phyloP scores from a whole-genome alignment of 2,329 filamentous ascomycete species.

The Fusarium anguioides region DNA sequence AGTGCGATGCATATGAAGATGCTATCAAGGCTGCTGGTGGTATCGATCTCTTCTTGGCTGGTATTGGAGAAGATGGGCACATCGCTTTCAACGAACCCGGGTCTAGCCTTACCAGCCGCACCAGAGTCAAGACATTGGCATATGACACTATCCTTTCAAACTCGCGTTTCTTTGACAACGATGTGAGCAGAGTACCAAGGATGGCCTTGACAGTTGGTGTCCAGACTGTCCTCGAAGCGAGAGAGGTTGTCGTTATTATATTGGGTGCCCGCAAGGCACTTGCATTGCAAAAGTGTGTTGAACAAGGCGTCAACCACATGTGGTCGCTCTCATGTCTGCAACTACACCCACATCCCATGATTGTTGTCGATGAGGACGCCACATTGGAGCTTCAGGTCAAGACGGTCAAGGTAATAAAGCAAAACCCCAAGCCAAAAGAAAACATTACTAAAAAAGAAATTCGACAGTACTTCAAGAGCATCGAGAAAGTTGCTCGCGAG shows the following conservation, averaged over 20 bases:
- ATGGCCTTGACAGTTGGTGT: conserved; percentile 89
- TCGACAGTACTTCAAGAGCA: conserved; percentile 74
- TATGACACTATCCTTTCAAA: conserved; percentile 90
- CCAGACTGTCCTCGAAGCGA: conserved; percentile 82
- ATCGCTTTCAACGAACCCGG: conserved; percentile 93
- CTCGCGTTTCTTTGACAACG: conserved; percentile 83
- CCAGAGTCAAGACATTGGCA: conserved; percentile 85
- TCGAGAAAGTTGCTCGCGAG: conserved; percentile 70
- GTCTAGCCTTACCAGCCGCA: conserved; percentile 79
- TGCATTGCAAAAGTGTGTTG: conserved; percentile 82
- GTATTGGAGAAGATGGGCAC: conserved; percentile 87
- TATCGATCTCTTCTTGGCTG: conserved; percentile 87
- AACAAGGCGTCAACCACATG: conserved; percentile 88
- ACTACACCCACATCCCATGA: conserved; percentile 82
- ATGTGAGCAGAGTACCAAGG: conserved; percentile 78
- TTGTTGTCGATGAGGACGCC: conserved; percentile 85
- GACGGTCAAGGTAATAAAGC: conserved; percentile 72
- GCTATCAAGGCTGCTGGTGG: conserved; percentile 79
- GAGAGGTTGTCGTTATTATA: conserved; percentile 86
- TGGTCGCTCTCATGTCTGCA: conserved; percentile 88
- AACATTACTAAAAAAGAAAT: neutral
- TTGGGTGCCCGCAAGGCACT: conserved; percentile 83
- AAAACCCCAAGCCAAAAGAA: neutral
- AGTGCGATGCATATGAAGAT: conserved; percentile 83
- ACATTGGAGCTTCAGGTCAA: conserved; percentile 79